These are phyloP conservation scores for Mycosphaerelloides madeirae DNA, from an alignment of 2,329 filamentous ascomycete species.

Conservation along the genomic window DNA sequence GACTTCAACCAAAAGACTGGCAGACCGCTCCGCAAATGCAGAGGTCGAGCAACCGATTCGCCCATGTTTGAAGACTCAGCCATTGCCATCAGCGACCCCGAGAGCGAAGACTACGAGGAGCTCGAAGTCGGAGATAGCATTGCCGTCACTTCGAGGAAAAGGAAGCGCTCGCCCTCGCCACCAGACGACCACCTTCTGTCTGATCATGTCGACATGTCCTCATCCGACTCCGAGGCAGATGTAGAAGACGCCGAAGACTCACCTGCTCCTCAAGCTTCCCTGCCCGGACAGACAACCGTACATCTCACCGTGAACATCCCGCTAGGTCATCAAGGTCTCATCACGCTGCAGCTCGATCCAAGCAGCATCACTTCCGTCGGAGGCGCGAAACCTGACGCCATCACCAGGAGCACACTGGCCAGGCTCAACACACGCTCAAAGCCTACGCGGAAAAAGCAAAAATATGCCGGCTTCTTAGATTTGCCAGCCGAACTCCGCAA, in stretches of 20 bases:
- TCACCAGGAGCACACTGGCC: slow-evolving; percentile 14
- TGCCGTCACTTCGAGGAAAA: slow-evolving; percentile 22
- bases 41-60: slow-evolving; percentile 32
- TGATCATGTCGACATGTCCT: slow-evolving; percentile 15
- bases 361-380: slow-evolving; percentile 9
- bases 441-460: slow-evolving; percentile 11
- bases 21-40: slow-evolving; percentile 38
- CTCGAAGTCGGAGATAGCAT: slow-evolving; percentile 32
- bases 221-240: slow-evolving; percentile 7
- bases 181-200: slow-evolving; percentile 15
- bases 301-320: slow-evolving; percentile 45
- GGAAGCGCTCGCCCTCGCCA: slow-evolving; percentile 30
- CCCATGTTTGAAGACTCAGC: slow-evolving; percentile 39
- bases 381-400: slow-evolving; percentile 3
- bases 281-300: slow-evolving; percentile 24
- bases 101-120: slow-evolving; percentile 31
- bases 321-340: slow-evolving; percentile 42
- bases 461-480: slow-evolving; percentile 10
- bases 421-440: slow-evolving; percentile 18
- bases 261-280: slow-evolving; percentile 1
- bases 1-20: slow-evolving; percentile 38
- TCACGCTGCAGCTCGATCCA: slow-evolving; percentile 40
- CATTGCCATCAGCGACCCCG: slow-evolving; percentile 32
- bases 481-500: slow-evolving; percentile 9
- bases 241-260: neutral